A percentile compares a stretch with the other conserved stretches of the same genome.
phyloP scores from a whole-genome alignment of 2,329 filamentous ascomycete species.

The Chaetomium strumarium region DNA sequence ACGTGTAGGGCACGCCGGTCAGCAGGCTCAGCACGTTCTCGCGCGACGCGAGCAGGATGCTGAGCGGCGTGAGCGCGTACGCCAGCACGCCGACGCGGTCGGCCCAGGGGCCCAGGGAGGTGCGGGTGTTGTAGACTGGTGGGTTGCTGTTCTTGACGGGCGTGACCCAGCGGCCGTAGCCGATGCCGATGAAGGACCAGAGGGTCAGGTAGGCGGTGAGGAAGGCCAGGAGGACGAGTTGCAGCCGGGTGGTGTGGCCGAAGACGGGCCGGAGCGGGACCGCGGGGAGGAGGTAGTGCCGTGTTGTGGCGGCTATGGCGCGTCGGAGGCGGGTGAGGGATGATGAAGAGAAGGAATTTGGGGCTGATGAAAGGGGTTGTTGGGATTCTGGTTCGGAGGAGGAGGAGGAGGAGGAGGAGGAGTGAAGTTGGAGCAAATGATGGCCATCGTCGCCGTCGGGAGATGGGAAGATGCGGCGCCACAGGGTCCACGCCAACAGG shows the following conservation, averaged over 20 bases:
- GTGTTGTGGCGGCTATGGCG: conserved; percentile 36
- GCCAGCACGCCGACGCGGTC: conserved; percentile 66
- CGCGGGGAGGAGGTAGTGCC: conserved; percentile 57
- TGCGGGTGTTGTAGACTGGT: conserved; percentile 56
- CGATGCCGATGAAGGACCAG: conserved; percentile 64
- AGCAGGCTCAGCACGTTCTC: conserved; percentile 65
- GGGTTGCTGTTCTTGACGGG: conserved; percentile 51
- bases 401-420: no score
- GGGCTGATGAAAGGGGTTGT: no score
- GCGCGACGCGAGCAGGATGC: conserved; percentile 59
- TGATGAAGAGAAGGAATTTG: no score
- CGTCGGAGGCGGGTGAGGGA: conserved; percentile 28
- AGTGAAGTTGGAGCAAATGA: not conserved
- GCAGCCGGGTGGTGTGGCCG: conserved; percentile 61
- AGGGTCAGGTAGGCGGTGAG: conserved; percentile 58
- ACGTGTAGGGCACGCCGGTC: conserved; percentile 69
- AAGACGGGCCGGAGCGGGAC: conserved; percentile 49
- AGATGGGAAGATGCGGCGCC: conserved; percentile 23
- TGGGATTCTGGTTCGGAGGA: not conserved
- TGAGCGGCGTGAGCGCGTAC: conserved; percentile 67
- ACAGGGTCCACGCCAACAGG: conserved; percentile 38
- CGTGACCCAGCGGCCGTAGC: conserved; percentile 63
- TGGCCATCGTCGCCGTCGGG: conserved; percentile 16
- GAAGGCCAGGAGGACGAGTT: conserved; percentile 55
- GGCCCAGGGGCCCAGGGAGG: conserved; percentile 59